Evolutionary conservation across 1,139 yeast species (phyloP), one percentile per base, ranked within the genome.

Genomic region (Kazachstania sp.): DNA sequence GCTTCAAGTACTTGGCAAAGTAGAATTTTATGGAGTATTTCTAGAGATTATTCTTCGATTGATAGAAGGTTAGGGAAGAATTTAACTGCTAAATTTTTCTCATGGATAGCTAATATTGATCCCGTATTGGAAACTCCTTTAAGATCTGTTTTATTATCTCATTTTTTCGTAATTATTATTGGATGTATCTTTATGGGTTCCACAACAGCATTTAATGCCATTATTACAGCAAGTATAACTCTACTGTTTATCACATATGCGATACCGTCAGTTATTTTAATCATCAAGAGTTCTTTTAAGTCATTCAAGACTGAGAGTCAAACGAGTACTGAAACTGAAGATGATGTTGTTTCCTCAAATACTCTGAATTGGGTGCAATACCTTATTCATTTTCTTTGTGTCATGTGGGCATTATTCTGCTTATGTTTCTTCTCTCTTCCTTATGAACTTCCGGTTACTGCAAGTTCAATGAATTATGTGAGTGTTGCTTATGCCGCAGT

Each of bases 1-100:
- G 68, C 73, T 20, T 69, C 75, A 43, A 77, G 74, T 53, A 75
- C 78, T 16, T 75, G 79, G 79, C 77, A 73, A 60, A 71, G 76
- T 31, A 63, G 78, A 57, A 65, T 75, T 47, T 67, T 77, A 51
- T 75, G 79, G 78, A 71, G 77, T n/a, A 71, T 74, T 51, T 66
- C 76, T n/a, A 67, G 78, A 59, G 78, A 74, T 59, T 64, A 61
- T 42, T 56, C 57, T 38, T 54, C 9, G 48, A 65, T 50, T 28
- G 47, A 39, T 36, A 46, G 40, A 37, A 44, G 23, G 20, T 32
- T 18, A 19, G 39, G 19, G 37, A 46, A 28, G 34, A 41, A 29
- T 59, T 60, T 12, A 59, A 59, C 38, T 15, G 54, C 68, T 35
- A 56, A 49, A 49, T 61, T 58, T 32, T 23, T 40, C 8, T 31